A percentile compares a stretch with the other conserved stretches of the same genome.
These are phyloP conservation scores for Hortiboletus flavorubellus DNA, from an alignment of 768 basidiomycete species.

Conservation along the genomic window DNA sequence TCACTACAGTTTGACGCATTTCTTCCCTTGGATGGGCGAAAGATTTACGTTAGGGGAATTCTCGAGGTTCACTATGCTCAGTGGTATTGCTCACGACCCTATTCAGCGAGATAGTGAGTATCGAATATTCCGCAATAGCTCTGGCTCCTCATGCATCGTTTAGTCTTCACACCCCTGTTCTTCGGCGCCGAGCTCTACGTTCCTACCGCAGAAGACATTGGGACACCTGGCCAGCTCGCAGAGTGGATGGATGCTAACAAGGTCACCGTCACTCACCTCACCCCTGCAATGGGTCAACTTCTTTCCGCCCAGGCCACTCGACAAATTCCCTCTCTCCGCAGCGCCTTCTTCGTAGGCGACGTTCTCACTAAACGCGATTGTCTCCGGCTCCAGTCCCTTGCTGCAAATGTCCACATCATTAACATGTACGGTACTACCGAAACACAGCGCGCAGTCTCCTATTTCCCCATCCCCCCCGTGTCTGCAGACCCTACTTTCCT, in stretches of 20 bases:
- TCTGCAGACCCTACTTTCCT: constrained; percentile 86
- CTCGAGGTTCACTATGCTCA: constrained; percentile 96
- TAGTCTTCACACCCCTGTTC: constrained; percentile 98
- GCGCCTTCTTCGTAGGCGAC: constrained; percentile 99
- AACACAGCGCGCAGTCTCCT: constrained; percentile 97
- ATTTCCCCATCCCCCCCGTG: constrained; percentile 88
- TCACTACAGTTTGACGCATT: constrained; percentile 95
- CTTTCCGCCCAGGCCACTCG: constrained; percentile 82
- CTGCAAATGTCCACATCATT: constrained; percentile 88
- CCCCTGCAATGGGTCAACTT: constrained; percentile 98
- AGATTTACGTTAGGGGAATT: constrained; percentile 69
- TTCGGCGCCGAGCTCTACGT: constrained; percentile 94
- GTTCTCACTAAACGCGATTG: constrained; percentile 98
- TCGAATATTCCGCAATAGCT: not conserved
- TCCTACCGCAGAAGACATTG: constrained; percentile 95
- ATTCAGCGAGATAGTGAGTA: constrained; percentile 96
- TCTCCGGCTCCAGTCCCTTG: constrained; percentile 87
- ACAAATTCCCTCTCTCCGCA: constrained; percentile 81
- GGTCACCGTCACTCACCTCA: constrained; percentile 95
- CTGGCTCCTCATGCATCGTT: constrained; percentile 4
- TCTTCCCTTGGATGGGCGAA: constrained; percentile 99
- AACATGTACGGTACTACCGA: constrained; percentile 99
- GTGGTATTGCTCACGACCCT: constrained; percentile 98
- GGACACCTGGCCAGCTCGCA: constrained; percentile 91
- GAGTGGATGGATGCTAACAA: constrained; percentile 96